Evolutionary conservation across 2,329 filamentous ascomycete species (phyloP).

Genomic region (Didymella lethalis): DNA sequence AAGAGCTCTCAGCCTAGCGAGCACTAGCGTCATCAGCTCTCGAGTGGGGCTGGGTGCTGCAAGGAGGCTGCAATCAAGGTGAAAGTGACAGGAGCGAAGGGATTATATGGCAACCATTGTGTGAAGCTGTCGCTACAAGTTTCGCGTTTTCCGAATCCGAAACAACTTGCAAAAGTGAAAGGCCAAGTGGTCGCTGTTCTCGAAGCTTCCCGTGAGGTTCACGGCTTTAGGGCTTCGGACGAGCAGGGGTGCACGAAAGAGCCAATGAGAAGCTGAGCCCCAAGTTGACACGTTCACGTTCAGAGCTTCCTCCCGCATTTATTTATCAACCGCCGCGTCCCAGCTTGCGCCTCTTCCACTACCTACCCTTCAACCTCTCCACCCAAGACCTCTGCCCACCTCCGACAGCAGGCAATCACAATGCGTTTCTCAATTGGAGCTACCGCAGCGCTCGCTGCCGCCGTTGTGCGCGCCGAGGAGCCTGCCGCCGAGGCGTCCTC

Average conservation of each 20-base stretch:
- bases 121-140: conserved; percentile 1
- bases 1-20: conserved; percentile 22
- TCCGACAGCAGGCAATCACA: conserved; percentile 44
- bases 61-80: conserved; percentile 9
- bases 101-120: neutral
- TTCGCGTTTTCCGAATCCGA: neutral
- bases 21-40: conserved; percentile 17
- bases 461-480: conserved; percentile 74
- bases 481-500: conserved; percentile 60
- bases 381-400: conserved; percentile 42
- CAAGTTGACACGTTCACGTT: conserved; percentile 31
- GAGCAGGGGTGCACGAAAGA: conserved; percentile 13
- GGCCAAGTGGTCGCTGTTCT: conserved; percentile 20
- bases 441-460: conserved; percentile 72
- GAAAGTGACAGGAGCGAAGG: conserved; percentile 2
- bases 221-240: conserved; percentile 11
- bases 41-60: conserved; percentile 4
- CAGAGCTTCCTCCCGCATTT: conserved; percentile 33
- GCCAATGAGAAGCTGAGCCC: conserved; percentile 18
- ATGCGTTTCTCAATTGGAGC: conserved; percentile 75
- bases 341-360: conserved; percentile 31
- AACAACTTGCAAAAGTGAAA: conserved; percentile 4
- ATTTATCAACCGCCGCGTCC: conserved; percentile 37
- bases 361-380: conserved; percentile 24
- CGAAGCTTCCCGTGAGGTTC: conserved; percentile 14